phyloP scores from a whole-genome alignment of 2,329 filamentous ascomycete genomes.

The Taxawa tesnikishii region DNA sequence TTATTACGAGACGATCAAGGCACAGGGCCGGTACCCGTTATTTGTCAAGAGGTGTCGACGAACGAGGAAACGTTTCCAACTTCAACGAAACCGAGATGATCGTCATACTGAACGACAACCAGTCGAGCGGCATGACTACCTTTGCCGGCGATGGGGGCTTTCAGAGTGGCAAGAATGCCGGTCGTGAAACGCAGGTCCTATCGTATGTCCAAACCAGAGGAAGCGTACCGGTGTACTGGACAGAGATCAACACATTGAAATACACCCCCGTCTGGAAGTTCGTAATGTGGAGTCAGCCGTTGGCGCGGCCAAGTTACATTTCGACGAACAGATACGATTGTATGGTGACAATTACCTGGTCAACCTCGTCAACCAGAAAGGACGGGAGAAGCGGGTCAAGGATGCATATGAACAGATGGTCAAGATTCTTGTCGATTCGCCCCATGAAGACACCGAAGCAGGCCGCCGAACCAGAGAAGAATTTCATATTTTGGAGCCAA shows the following conservation, averaged over 20 bases:
- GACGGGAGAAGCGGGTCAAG: constrained; percentile 80
- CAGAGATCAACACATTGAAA: constrained; percentile 83
- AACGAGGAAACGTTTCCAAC: constrained; percentile 90
- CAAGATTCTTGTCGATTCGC: constrained; percentile 56
- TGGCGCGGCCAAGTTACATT: constrained; percentile 71
- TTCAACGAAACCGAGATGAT: constrained; percentile 98
- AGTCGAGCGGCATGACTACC: constrained; percentile 59
- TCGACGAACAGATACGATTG: constrained; percentile 80
- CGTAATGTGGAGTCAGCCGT: constrained; percentile 71
- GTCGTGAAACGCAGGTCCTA: constrained; percentile 74
- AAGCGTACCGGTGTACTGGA: constrained; percentile 92
- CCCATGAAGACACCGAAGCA: constrained; percentile 52
- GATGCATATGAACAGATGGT: constrained; percentile 89
- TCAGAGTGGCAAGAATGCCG: constrained; percentile 56
- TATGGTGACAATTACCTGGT: constrained; percentile 97
- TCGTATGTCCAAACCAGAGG: constrained; percentile 95
- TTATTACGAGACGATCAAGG: constrained; percentile 82
- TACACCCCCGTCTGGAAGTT: constrained; percentile 83
- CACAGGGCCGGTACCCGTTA: constrained; percentile 86
- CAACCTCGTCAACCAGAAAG: constrained; percentile 94
- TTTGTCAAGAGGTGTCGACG: constrained; percentile 87
- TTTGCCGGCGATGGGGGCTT: constrained; percentile 67
- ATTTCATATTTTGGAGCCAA: constrained; percentile 62
- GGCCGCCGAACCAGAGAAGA: constrained; percentile 61
- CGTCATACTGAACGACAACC: constrained; percentile 73